Evolutionary conservation across 169 alveolate species (phyloP).

Genomic region (Cryptosporidium canis): DNA sequence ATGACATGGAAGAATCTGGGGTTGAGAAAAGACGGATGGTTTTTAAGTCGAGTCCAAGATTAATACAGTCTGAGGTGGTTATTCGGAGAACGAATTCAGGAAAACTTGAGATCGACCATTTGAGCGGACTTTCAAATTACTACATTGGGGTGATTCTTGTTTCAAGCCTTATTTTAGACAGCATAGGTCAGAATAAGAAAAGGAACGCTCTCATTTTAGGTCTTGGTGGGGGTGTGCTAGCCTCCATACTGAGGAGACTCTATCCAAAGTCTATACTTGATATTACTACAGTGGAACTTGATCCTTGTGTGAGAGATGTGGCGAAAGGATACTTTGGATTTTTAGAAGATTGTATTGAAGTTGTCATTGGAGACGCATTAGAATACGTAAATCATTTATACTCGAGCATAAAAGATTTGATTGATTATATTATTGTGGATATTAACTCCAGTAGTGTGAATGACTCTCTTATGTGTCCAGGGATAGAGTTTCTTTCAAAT

Average conservation of each 20-base stretch:
- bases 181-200: not conserved
- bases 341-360: not conserved
- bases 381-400: not conserved
- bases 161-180: constrained; percentile 9
- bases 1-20: constrained; percentile 12
- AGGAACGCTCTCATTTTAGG: constrained; percentile 29
- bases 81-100: not conserved
- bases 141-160: constrained; percentile 42
- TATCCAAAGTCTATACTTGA: not conserved
- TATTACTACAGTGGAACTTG: constrained; percentile 52
- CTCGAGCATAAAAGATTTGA: not conserved
- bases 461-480: constrained; percentile 72
- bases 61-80: constrained; percentile 49
- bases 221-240: constrained; percentile 54
- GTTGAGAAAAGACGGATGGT: constrained; percentile 43
- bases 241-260: constrained; percentile 9
- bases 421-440: constrained; percentile 57
- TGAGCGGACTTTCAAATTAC: constrained; percentile 22
- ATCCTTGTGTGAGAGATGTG: constrained; percentile 6
- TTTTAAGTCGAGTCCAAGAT: constrained; percentile 58
- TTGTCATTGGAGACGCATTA: constrained; percentile 44
- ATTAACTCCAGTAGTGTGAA: constrained; percentile 39
- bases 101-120: not conserved
- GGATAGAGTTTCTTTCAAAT: not conserved
- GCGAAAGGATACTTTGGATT: constrained; percentile 47